Base-by-base conservation (phyloP, 2,329 filamentous ascomycete species). In the Magnaporthiopsis incrustans region DNA sequence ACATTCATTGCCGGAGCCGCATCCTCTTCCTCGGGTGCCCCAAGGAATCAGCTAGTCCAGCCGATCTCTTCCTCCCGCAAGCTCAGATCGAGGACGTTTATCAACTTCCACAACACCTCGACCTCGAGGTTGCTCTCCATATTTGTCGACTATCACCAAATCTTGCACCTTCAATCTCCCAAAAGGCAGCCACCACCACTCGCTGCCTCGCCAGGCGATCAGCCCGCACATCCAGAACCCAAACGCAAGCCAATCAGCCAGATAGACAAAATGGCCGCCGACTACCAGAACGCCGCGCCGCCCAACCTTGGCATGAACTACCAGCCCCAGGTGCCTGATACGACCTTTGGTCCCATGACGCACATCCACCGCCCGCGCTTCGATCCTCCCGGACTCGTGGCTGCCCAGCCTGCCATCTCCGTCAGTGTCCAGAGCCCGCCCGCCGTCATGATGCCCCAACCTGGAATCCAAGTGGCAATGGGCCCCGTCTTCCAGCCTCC, bases 291-390 rank as follows among this genome's bases (percentile, higher is more conserved):
- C 67, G 67, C 74, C n/a, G 71, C 68, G n/a, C 79, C 77, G 67
- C 75, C 77, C 57, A 72, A 75, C 35, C 70, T 70, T 60, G 81
- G 80, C 63, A 71, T 82, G 61, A 80, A 83, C 71, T 86, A 82
- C 69, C 82, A 86, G 69, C 85, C 85, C 1, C 84, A 82, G 33
- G 82, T 85, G 22, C 82, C 83, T 4, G 82, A 85, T 68, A 85
- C 83, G 22, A 81, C 80, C 58, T 78, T 80, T 70, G 85, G 85
- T 4, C 79, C 82, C 2, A 82, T 82, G 65, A 70, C 78, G 33
- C 83, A 87, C 67, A 78, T 79, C 26, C 87, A 85, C 68, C 74
- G 82, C 63, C 84, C 85, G 67, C 83, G 82, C 58, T 77, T 76
- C 68, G 83, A 85, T 69, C 56, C 53, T 1, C 66, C 65, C 6